Base-by-base conservation (phyloP, 2,329 filamentous ascomycete genomes). In the Fusarium circinatum region DNA sequence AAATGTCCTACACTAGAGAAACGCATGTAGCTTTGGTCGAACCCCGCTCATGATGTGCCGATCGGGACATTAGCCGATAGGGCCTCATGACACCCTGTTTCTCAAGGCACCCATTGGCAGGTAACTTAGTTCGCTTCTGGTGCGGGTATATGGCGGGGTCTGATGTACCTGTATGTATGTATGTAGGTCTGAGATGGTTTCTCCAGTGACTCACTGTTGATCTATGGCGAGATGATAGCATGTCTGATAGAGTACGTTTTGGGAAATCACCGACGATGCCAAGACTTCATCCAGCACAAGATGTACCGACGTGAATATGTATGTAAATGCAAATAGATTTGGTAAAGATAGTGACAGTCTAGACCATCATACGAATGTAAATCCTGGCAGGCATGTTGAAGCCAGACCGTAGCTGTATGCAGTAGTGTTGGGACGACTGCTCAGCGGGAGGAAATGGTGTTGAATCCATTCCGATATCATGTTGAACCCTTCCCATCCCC, bases 1-100 rank as follows among this genome's bases (percentile, higher is more conserved):
- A 51, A 57, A 34, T 38, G 51, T 49, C 18, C 47, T 47, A 56
- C 20, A 60, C 34, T 36, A 36, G 34, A 36, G 34, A 36, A 36
- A 18, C 10, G 34, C 10, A 18, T 34, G 32, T 34, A 34, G 32
- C 32, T 34, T 34, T 34, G 14, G 32, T 34, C 14, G 1, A 36
- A 52, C 68, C 67, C 68, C 68, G 41, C 62, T 56, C 34, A 64
- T 47, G 48, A 48, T 65, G 41, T 54, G 55, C 39, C 62, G 62
- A 57, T 69, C 39, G 15, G 62, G 56, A 61, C 54, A 39, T 68
- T 62, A 55, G 28, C 55, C 63, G 57, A 51, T 41, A 49, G 58
- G 61, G 57, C 45, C 66, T 51, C 58, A 71, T 71, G 69, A 71
- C 68, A 68, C 68, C 68, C 42, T 34, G 51, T 52, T 45, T 70